phyloP scores from a whole-genome alignment of 1,139 yeast species.

The Hansenula lynferdii region DNA sequence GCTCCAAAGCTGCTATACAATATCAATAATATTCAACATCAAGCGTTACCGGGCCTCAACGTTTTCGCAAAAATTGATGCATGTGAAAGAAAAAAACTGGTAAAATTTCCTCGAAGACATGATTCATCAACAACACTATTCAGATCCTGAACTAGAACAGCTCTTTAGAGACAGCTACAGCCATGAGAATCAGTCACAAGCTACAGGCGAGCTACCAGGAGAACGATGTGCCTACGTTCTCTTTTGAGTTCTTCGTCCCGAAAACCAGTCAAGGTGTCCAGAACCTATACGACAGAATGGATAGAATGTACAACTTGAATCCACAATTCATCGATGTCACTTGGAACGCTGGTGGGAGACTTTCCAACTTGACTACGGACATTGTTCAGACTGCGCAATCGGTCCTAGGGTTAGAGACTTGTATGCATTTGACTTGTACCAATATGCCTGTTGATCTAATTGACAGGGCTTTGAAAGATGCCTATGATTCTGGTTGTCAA shows the following conservation, averaged over 20 bases:
- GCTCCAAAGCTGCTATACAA: too few relatives aligned
- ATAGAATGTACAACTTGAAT: constrained; percentile 88
- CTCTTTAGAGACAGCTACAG: neutral
- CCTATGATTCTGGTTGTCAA: constrained; percentile 90
- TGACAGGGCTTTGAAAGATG: constrained; percentile 80
- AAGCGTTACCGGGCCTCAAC: constrained; percentile 1
- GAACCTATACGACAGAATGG: constrained; percentile 94
- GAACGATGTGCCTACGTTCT: constrained; percentile 56
- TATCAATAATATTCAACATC: neutral
- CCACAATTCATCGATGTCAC: constrained; percentile 95
- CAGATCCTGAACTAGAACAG: too few relatives aligned
- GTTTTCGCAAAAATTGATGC: neutral
- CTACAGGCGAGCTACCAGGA: constrained; percentile 26
- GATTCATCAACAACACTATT: neutral
- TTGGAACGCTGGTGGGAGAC: constrained; percentile 97
- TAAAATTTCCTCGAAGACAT: neutral
- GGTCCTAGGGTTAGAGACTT: constrained; percentile 91
- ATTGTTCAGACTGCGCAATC: constrained; percentile 91
- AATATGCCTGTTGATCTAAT: constrained; percentile 83
- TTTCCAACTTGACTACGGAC: constrained; percentile 77
- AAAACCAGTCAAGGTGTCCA: constrained; percentile 97
- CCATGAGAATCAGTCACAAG: constrained; percentile 35
- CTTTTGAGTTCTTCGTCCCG: constrained; percentile 98
- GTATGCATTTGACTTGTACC: constrained; percentile 97
- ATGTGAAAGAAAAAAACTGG: neutral